Evolutionary conservation across 2,329 filamentous ascomycete genomes (phyloP), one percentile per base, ranked within the genome.

Genomic region (Scedosporium boydii): DNA sequence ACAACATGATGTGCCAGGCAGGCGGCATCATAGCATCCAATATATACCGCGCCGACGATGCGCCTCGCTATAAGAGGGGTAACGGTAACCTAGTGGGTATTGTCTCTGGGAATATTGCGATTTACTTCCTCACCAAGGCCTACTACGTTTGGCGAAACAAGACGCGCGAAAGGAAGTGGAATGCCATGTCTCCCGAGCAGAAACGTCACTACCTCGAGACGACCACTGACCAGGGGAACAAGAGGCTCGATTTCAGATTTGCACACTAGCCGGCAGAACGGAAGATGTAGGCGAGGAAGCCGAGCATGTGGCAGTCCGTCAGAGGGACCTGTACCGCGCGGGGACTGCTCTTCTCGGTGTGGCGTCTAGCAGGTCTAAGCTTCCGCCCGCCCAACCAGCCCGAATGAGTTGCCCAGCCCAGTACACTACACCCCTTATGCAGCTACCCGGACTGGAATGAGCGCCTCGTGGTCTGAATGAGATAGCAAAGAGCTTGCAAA

Each of bases 81-180:
- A 84, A 85, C 63, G 79, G 76, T 56, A 74, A 78, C 0, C 65
- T 85, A 4, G 75, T 84, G 26, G 79, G 66, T 0, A 75, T 85
- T 18, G 74, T 75, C 2, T 72, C 73, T 1, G 77, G 76, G 64
- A 83, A 83, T 61, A 76, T 85, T 29, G 67, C 75, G 1, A 62
- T 82, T 3, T 82, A 83, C 57, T 63, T 80, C 2, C 73, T 74
- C 0, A 75, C 78, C n/a, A 84, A 84, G 69, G 51, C 74, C 1
- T 86, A 82, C 67, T 86, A 86, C 65, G 69, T 80, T 1, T 70
- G 66, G 60, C 72, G 80, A 4, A 86, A 86, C 63, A 74, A 70
- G 64, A 68, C 66, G 23, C 73, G 77, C 29, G 78, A 78, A 18
- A 64, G 63, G 18, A 73, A 73, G 41, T 85, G 82, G 82, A 69